Evolutionary conservation across 768 basidiomycete genomes (phyloP), one percentile per base, ranked within the genome.

Genomic region (Tylopilus vinaceipallidus): DNA sequence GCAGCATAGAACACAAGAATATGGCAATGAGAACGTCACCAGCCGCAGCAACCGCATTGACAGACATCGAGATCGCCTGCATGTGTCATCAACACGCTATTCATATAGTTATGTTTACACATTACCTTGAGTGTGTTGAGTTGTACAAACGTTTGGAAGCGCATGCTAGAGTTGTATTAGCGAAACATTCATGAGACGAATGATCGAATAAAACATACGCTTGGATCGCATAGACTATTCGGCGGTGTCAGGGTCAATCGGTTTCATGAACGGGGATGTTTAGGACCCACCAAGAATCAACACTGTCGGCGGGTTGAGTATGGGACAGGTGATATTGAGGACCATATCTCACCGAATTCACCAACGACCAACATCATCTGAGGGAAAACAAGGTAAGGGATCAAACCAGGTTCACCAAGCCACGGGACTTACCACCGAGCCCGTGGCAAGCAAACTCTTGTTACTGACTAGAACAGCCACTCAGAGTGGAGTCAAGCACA

Each of bases 1-100:
- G 75, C 35, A 83, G 66, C 52, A 83, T 50, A 23, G 59, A 55
- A 40, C 76, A 77, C 5, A 83, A 71, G 26, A 72, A 73, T 0
- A 44, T 49, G 0, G 82, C 80, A 27, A 83, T 83, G 7, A 78
- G 60, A 14, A 83, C 68, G 41, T 83, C 82, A 2, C 73, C 71
- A 14, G 70, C 69, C 1, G 78, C 79, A 0, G 80, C 78, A 11
- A 81, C 61, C 1, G 76, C 82, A 52, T 83, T 82, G 55, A 83
- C 75, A 1, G 80, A 69, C 46, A 81, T 78, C 0, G 81, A 78
- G 38, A 82, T 62, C 10, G 69, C 24, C 64, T 65, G 24, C 4
- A 6, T 9, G 3, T n/a, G 1, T 37, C 20, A 33, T 62, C 37
- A 59, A 44, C 16, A 3, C 13, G 11, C 9, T 14, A 3, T 32